A percentile compares a stretch with the other conserved stretches of the same genome.
These are phyloP conservation scores for Tulasnella sp. DNA, from an alignment of 768 basidiomycete species.

Conservation along the genomic window DNA sequence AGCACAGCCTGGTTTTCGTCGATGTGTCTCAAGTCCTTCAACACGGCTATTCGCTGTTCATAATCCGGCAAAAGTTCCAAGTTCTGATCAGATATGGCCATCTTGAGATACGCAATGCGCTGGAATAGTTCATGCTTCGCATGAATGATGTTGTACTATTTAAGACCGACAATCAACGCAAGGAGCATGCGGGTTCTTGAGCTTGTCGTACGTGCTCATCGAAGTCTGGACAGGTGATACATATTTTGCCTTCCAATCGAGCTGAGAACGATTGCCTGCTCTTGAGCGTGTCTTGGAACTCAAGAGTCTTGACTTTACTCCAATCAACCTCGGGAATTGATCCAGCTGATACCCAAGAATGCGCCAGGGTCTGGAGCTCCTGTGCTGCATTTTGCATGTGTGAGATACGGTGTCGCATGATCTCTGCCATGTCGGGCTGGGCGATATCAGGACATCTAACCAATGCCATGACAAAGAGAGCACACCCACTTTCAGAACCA, in stretches of 20 bases:
- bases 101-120: constrained; percentile 68
- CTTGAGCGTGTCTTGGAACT: constrained; percentile 80
- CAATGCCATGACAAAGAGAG: neutral
- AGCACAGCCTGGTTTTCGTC: constrained; percentile 93
- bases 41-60: constrained; percentile 83
- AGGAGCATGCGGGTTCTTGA: neutral
- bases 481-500: constrained; percentile 54
- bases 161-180: neutral
- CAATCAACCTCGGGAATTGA: constrained; percentile 73
- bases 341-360: constrained; percentile 46
- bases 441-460: constrained; percentile 14
- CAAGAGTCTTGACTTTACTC: constrained; percentile 71
- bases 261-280: constrained; percentile 45
- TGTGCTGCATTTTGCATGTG: constrained; percentile 51
- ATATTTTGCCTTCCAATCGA: constrained; percentile 40
- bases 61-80: constrained; percentile 95
- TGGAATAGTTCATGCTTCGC: constrained; percentile 62
- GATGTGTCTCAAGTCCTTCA: constrained; percentile 87
- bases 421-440: constrained; percentile 62
- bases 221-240: constrained; percentile 59
- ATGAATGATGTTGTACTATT: constrained; percentile 70
- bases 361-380: constrained; percentile 43
- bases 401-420: constrained; percentile 57
- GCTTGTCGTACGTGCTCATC: constrained; percentile 50
- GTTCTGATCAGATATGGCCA: constrained; percentile 92